phyloP scores from a whole-genome alignment of 2,329 filamentous ascomycete species.

The Emergomyces pasteurianus region DNA sequence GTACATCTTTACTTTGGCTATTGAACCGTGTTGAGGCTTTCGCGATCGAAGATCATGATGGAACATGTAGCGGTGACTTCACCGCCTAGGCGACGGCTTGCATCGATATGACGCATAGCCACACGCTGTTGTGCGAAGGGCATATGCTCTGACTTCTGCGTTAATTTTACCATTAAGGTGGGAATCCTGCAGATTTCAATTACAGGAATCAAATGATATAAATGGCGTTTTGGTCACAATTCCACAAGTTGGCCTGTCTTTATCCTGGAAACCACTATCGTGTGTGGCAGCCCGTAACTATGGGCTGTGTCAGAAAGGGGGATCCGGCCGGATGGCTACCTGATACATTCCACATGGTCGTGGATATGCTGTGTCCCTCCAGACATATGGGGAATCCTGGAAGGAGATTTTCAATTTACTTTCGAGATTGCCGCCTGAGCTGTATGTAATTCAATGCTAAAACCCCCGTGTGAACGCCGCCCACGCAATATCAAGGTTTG shows the following conservation, averaged over 20 bases:
- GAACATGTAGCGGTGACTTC: slow-evolving; percentile 1
- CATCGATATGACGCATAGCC: background rate
- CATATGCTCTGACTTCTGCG: background rate
- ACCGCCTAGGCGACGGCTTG: background rate
- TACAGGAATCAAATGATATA: background rate
- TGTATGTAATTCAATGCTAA: background rate
- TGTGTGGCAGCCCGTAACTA: background rate
- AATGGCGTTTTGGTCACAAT: background rate
- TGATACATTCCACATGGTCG: slow-evolving; percentile 1
- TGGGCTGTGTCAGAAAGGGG: background rate
- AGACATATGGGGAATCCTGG: background rate
- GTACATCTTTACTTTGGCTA: background rate
- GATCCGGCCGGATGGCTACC: background rate
- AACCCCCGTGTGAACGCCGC: background rate
- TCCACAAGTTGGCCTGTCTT: background rate
- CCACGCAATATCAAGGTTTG: no score
- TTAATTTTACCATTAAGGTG: background rate
- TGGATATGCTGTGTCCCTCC: background rate
- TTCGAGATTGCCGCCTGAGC: background rate
- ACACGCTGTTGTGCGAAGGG: background rate
- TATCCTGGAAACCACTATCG: background rate
- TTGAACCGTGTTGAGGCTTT: background rate
- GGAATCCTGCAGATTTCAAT: background rate
- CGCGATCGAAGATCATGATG: background rate
- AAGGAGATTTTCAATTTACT: background rate